Evolutionary conservation across 345 rosid genomes (phyloP).

Genomic region (Hibiscus trionum): DNA sequence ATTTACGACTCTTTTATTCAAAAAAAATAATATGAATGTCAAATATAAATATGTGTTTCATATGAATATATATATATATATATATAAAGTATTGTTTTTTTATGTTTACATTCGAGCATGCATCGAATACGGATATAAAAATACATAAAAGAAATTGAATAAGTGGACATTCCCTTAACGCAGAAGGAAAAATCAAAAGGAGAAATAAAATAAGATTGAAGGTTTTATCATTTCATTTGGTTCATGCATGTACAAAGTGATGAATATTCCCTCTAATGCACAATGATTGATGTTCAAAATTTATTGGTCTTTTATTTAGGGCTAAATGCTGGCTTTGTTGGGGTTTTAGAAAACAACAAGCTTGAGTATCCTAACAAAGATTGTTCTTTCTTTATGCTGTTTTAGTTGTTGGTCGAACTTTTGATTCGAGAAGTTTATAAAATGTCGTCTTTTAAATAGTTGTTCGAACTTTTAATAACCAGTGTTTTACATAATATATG

Average conservation of each 20-base stretch:
- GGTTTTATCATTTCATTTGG: neutral
- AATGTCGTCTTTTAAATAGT: too few species aligned
- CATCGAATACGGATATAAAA: neutral
- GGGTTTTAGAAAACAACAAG: too few species aligned
- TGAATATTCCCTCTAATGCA: slow-evolving; percentile 2
- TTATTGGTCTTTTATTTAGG: neutral
- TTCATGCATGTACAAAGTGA: slow-evolving; percentile 10
- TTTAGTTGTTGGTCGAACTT: too few species aligned
- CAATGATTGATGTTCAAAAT: neutral
- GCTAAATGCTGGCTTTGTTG: too few species aligned
- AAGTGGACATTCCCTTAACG: neutral
- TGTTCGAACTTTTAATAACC: too few species aligned
- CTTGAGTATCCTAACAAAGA: too few species aligned
- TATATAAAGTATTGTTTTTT: neutral
- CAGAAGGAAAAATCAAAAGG: neutral
- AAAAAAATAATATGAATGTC: too few species aligned
- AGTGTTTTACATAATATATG: neutral
- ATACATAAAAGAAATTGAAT: neutral
- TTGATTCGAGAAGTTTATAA: too few species aligned
- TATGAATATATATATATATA: too few species aligned
- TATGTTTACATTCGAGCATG: neutral
- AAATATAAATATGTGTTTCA: too few species aligned
- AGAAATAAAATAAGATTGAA: neutral
- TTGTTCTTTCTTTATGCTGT: too few species aligned
- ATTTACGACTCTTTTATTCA: too few species aligned